Base-by-base conservation (phyloP, 2,329 filamentous ascomycete genomes). In the Penicillium rolfsii region DNA sequence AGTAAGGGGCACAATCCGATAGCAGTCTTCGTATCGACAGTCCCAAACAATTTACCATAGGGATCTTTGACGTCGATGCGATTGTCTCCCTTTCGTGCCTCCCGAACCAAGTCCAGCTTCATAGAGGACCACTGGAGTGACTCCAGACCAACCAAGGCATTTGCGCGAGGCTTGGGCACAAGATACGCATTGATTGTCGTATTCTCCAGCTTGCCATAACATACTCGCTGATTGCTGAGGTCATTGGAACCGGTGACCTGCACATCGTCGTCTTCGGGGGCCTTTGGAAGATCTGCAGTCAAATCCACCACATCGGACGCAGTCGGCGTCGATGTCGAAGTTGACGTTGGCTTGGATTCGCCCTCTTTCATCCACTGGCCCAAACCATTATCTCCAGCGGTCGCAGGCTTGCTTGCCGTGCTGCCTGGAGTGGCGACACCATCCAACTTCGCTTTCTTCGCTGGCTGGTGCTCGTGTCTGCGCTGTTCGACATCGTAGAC, bases 401-500 rank as follows among this genome's bases (percentile, higher is more conserved):
- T 80, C 53, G 73, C 41, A 2, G 73, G 72, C 56, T 80, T 82
- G 41, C 76, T 76, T 24, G 77, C 69, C 19, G 79, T 73, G 52
- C 80, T 72, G 36, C 82, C 67, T 12, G 81, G 73, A 49, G 82
- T 73, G 52, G 82, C 78, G 22, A 77, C 72, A 14, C 83, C 79
- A 8, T 73, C 65, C 41, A 84, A 75, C 71, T 87, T 93, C 56
- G 87, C 78, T 55, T 87, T 87, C 77, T 94, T 94, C 30, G 82
- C 79, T 22, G 90, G 86, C 71, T 74, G 82, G 64, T 71, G 80
- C 68, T 81, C 82, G 64, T 71, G 80, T 68, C 81, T 80, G 28
- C 93, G 89, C 55, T 89, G 84, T 66, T 91, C 84, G 14, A 96
- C 85, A 66, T 89, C 88, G 73, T 93, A 91, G 73, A 93, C 82